phyloP scores from a whole-genome alignment of 192 early-diverging fungal species.

The Backusella circina region DNA sequence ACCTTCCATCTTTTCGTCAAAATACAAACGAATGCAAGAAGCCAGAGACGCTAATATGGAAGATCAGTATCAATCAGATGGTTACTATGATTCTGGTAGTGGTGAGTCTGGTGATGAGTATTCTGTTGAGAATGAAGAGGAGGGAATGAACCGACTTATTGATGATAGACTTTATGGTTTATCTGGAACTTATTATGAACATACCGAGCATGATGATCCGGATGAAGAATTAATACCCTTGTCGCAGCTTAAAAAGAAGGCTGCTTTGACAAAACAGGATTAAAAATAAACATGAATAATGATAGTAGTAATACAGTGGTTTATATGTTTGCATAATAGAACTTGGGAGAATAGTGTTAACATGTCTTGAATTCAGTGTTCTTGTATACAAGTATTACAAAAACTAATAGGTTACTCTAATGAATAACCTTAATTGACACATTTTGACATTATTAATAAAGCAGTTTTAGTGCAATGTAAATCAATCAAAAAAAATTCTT shows the following conservation, averaged over 20 bases:
- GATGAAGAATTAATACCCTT: conserved; percentile 10
- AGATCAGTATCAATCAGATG: conserved; percentile 7
- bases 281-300: not conserved
- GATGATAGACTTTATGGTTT: conserved; percentile 3
- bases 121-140: conserved; percentile 19
- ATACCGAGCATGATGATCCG: not conserved
- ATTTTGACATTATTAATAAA: not conserved
- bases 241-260: not conserved
- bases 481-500: not conserved
- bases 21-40: conserved; percentile 21
- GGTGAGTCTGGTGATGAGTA: conserved; percentile 21
- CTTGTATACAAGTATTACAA: not conserved
- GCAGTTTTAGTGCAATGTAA: not conserved
- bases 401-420: not conserved
- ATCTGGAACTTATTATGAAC: not conserved
- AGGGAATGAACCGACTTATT: not conserved
- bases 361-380: too few relatives aligned
- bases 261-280: not conserved
- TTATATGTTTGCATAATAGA: too few relatives aligned
- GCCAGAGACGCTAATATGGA: not conserved
- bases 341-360: too few relatives aligned
- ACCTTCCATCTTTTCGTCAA: conserved; percentile 32
- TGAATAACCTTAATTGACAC: not conserved
- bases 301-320: not conserved
- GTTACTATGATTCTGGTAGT: conserved; percentile 31